Evolutionary conservation across 1,139 yeast genomes (phyloP).

Genomic region (Yamadazyma spencermartinsiae): DNA sequence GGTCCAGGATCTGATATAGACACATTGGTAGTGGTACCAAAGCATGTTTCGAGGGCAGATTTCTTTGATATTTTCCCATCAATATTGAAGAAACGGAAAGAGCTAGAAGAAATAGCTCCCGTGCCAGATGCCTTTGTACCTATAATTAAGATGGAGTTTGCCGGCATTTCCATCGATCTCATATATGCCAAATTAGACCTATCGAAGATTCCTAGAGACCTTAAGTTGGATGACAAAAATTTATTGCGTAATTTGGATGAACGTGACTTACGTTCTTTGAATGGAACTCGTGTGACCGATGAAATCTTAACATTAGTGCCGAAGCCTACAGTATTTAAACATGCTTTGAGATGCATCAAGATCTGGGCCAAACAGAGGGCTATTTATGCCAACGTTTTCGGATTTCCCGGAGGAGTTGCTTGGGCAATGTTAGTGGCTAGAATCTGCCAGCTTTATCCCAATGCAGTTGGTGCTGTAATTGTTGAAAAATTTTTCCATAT

Average conservation of each 20-base stretch:
- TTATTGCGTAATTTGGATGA: constrained; percentile 85
- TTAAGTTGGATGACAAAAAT: constrained; percentile 82
- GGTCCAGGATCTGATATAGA: constrained; percentile 99
- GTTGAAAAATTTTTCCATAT: constrained; percentile 86
- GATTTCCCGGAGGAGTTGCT: constrained; percentile 99
- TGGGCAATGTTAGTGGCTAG: constrained; percentile 99
- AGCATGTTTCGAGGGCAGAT: constrained; percentile 88
- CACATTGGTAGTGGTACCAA: constrained; percentile 92
- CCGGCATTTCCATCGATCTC: constrained; percentile 88
- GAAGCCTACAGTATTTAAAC: constrained; percentile 87
- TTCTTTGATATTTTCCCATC: constrained; percentile 79
- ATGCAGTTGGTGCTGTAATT: constrained; percentile 90
- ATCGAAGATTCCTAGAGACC: constrained; percentile 72
- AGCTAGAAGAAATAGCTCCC: constrained; percentile 82
- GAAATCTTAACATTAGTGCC: constrained; percentile 89
- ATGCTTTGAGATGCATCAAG: constrained; percentile 88
- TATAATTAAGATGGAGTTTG: constrained; percentile 81
- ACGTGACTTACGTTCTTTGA: constrained; percentile 80
- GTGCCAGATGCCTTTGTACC: constrained; percentile 99
- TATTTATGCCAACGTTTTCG: constrained; percentile 89
- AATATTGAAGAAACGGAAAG: constrained; percentile 67
- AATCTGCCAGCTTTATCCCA: constrained; percentile 93
- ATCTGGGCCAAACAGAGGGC: constrained; percentile 98
- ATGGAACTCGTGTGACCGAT: constrained; percentile 97
- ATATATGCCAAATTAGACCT: constrained; percentile 80